Percentiles rank a stretch among this genome's conserved stretches.
These are phyloP conservation scores for Globisporangium cystogenes DNA, from an alignment of 352 stramenopile genomes.

Conservation along the genomic window DNA sequence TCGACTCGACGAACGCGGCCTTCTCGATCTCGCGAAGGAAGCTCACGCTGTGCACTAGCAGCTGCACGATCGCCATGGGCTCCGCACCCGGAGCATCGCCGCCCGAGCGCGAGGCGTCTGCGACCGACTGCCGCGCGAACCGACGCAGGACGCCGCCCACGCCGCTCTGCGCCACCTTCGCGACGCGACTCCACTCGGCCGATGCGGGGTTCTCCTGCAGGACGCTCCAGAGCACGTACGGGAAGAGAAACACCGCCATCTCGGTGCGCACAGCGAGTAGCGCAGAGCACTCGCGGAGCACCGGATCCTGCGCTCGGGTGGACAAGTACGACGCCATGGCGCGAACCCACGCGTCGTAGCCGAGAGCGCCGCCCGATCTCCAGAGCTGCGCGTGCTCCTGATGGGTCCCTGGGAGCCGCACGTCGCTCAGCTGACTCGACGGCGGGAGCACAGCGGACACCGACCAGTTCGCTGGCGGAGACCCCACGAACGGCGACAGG, in stretches of 20 bases:
- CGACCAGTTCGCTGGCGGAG: constrained; percentile 56
- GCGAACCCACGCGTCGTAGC: constrained; percentile 63
- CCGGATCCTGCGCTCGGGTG: constrained; percentile 25
- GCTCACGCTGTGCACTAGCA: constrained; percentile 74
- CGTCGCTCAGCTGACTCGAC: neutral
- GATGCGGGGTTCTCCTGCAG: constrained; percentile 6
- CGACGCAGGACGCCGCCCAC: constrained; percentile 31
- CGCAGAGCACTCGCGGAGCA: constrained; percentile 43
- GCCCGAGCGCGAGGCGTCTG: neutral
- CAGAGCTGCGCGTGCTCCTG: constrained; percentile 31
- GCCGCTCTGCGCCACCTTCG: constrained; percentile 31
- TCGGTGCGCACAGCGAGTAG: constrained; percentile 38
- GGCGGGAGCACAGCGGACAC: constrained; percentile 7
- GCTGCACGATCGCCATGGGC: constrained; percentile 44
- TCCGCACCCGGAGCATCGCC: constrained; percentile 1
- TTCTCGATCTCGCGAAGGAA: constrained; percentile 81
- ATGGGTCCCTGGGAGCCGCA: constrained; percentile 7
- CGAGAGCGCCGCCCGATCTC: constrained; percentile 22
- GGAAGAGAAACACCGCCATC: constrained; percentile 74
- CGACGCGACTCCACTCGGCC: constrained; percentile 8
- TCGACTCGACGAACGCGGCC: constrained; percentile 58
- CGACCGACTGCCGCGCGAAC: neutral
- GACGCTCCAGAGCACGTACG: constrained; percentile 44
- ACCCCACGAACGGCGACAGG: constrained; percentile 38
- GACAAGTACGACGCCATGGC: constrained; percentile 37